Evolutionary conservation across 1,284 basidiomycete genomes (phyloP).

Genomic region (Volvariella surrecta): DNA sequence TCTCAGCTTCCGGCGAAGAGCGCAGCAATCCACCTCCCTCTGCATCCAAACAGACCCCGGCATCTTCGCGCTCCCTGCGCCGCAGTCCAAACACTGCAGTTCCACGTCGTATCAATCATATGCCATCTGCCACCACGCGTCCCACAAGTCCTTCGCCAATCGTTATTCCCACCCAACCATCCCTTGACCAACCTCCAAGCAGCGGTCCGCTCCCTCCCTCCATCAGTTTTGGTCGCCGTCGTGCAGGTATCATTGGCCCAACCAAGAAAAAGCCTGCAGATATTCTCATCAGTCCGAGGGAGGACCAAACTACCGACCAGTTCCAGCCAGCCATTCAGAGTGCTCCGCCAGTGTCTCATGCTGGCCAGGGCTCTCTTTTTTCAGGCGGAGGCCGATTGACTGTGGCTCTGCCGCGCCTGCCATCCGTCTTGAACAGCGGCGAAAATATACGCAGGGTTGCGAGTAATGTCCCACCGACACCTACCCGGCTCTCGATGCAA

Average conservation of each 20-base stretch:
- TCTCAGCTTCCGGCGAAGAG: constrained; percentile 16
- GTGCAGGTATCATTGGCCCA: constrained; percentile 49
- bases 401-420: constrained; percentile 63
- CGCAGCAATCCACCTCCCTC: not conserved
- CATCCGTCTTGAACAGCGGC: constrained; percentile 36
- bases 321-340: constrained; percentile 63
- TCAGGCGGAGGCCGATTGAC: constrained; percentile 26
- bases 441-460: constrained; percentile 37
- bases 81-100: constrained; percentile 29
- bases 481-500: constrained; percentile 52
- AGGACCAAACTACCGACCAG: constrained; percentile 41
- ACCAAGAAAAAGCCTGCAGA: constrained; percentile 68
- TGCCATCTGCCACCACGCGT: constrained; percentile 13
- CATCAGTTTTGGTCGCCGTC: constrained; percentile 66
- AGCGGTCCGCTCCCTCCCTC: constrained; percentile 50
- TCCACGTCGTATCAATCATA: constrained; percentile 16
- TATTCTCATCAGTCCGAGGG: constrained; percentile 64
- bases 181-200: constrained; percentile 15
- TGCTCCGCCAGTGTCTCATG: constrained; percentile 57
- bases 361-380: constrained; percentile 32
- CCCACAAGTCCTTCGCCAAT: constrained; percentile 23
- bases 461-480: constrained; percentile 61
- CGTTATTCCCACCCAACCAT: constrained; percentile 15
- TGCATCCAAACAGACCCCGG: constrained; percentile 10
- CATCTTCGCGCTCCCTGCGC: constrained; percentile 19